These are phyloP conservation scores for Ogataea paradorogensis DNA, from an alignment of 805 yeast species.

Conservation along the genomic window DNA sequence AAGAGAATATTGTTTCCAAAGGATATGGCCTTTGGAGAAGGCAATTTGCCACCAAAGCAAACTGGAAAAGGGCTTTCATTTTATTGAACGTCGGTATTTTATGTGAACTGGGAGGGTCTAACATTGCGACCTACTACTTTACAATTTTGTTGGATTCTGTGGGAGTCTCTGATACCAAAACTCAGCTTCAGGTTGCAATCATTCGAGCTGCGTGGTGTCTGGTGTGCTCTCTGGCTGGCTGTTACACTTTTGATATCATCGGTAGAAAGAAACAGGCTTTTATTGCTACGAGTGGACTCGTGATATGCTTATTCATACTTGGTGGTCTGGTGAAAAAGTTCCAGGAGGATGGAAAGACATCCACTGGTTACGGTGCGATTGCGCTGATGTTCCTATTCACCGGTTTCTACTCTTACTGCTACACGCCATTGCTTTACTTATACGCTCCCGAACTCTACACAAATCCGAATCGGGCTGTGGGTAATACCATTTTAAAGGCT, in stretches of 20 bases:
- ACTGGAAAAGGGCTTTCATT: constrained; percentile 36
- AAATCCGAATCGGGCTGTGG: constrained; percentile 22
- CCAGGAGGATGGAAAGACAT: constrained; percentile 19
- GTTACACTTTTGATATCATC: constrained; percentile 16
- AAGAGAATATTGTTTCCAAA: not conserved
- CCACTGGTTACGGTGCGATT: constrained; percentile 26
- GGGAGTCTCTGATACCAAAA: constrained; percentile 17
- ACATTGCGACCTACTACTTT: constrained; percentile 46
- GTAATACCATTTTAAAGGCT: constrained; percentile 14
- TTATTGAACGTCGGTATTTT: constrained; percentile 10
- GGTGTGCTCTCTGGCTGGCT: constrained; percentile 18
- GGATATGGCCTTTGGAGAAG: constrained; percentile 28
- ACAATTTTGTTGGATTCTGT: constrained; percentile 30
- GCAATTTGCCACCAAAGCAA: constrained; percentile 31
- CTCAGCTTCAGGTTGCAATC: constrained; percentile 25
- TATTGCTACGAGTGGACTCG: constrained; percentile 15
- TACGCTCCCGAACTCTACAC: constrained; percentile 44
- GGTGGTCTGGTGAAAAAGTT: constrained; percentile 19
- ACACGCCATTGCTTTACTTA: constrained; percentile 44
- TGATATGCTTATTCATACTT: constrained; percentile 18
- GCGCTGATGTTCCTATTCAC: constrained; percentile 52
- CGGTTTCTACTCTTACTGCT: constrained; percentile 40
- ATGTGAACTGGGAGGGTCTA: constrained; percentile 35
- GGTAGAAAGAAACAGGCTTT: constrained; percentile 21
- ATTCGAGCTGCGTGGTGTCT: constrained; percentile 18